Percentiles rank a stretch among this genome's conserved stretches.
Conservation (phyloP, 2,329 filamentous ascomycete species). For the Elsinoe necatrix region DNA sequence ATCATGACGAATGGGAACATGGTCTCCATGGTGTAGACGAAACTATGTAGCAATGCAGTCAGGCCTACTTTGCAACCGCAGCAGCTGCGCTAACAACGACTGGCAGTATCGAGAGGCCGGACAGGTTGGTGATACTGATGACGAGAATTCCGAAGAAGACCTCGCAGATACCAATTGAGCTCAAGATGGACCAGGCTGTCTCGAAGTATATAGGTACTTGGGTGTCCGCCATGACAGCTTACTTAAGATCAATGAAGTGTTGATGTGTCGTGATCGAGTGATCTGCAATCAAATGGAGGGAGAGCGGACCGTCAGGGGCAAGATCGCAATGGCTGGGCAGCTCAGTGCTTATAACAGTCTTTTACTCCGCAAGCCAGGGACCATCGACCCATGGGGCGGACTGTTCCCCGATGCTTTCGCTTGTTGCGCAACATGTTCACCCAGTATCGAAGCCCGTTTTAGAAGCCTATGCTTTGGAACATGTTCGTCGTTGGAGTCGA, state of each 20-base stretch:
- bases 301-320: background rate
- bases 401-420: background rate
- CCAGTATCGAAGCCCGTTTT: background rate
- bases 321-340: background rate
- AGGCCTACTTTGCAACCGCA: background rate
- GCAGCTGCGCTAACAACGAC: background rate
- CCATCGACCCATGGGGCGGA: background rate
- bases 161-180: slow-evolving; percentile 2
- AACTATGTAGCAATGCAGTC: too few species aligned
- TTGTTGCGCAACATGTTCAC: background rate
- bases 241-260: too few species aligned
- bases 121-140: background rate
- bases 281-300: background rate
- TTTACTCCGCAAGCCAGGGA: background rate
- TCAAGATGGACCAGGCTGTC: slow-evolving; percentile 6
- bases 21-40: slow-evolving; percentile 8
- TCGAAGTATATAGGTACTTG: background rate
- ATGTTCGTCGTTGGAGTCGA: background rate
- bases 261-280: too few species aligned
- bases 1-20: slow-evolving; percentile 10
- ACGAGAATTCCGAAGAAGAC: slow-evolving; percentile 1
- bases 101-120: background rate
- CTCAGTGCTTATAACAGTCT: background rate
- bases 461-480: background rate
- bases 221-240: background rate